These are phyloP conservation scores for Magnusiomyces suaveolens DNA, from an alignment of 1,139 yeast species.

Conservation along the genomic window DNA sequence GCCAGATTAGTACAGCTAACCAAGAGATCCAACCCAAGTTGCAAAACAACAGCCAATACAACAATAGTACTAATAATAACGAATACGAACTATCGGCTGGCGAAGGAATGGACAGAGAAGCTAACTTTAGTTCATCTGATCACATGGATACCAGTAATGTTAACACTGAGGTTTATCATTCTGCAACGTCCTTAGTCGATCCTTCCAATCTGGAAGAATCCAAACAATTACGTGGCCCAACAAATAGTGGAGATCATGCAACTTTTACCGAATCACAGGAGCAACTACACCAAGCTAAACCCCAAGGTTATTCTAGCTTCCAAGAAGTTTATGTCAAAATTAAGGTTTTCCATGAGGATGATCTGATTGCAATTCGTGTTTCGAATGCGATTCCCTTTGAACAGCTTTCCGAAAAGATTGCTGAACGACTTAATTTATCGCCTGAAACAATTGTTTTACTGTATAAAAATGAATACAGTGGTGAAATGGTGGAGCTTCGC, in stretches of 20 bases:
- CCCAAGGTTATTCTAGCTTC: background rate
- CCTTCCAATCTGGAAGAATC: background rate
- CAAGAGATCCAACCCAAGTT: background rate
- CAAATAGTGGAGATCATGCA: conserved; percentile 12
- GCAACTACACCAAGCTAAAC: conserved; percentile 3
- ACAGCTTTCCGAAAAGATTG: conserved; percentile 55
- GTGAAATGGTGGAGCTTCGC: conserved; percentile 24
- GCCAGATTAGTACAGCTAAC: background rate
- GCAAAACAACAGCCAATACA: background rate
- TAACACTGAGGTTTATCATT: background rate
- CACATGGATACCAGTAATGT: background rate
- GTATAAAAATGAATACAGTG: conserved; percentile 25
- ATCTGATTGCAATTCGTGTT: conserved; percentile 77
- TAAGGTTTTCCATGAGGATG: conserved; percentile 85
- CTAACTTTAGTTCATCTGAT: background rate
- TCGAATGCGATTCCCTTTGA: conserved; percentile 50
- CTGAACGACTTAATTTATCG: conserved; percentile 46
- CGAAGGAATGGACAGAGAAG: background rate
- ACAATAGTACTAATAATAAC: no score
- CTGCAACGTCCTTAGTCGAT: background rate
- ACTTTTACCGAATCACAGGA: conserved; percentile 6
- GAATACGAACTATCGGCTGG: background rate
- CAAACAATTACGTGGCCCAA: background rate
- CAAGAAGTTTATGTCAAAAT: conserved; percentile 41
- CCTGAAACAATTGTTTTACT: conserved; percentile 23